Base-by-base conservation (phyloP, 257 asterid species). In the Jaltomata sinuosa region DNA sequence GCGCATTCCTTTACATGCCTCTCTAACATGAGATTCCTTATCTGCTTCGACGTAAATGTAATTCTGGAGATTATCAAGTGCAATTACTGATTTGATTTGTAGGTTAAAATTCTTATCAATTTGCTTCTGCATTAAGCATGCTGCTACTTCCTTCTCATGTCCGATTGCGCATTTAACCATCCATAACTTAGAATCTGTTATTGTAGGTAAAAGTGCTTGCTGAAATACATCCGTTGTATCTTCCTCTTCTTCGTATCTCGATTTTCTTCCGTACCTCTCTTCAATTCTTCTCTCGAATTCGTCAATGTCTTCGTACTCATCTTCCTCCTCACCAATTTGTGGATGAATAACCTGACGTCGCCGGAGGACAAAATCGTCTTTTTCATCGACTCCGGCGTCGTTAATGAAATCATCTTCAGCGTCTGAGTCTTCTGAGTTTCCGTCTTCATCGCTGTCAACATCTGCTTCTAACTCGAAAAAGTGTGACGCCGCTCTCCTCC, bases 1-100 rank as follows among this genome's bases (percentile, higher is more conserved):
- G 0, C 96, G 97, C 96, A 96, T 89, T 31, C 98, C 98, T 89
- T 91, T 94, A 42, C 91, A 31, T 64, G 59, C 85, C 19, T 83
- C 85, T 18, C 68, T 69, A 52, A 69, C 85, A 52, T 83, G 81
- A 6, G 85, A 79, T 55, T 83, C 85, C 52, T 83, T 83, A 40
- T 83, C 72, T 11, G 85, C 85, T 83, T 83, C 81, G 8, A 83
- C 38, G 45, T 83, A 83, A 36, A 83, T 34, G 8, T 50, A 83
- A 65, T 53, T 69, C 19, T 83, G 34, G n/a, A 83, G 57, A 83
- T 69, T 68, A 69, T 83, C 81, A 54, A 69, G 57, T 19, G 85
- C 53, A 18, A 79, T 53, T 11, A 52, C 68, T 3, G 83, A 50
- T 40, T 36, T 79, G 10, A 79, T 79, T 3, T 79, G 18, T 11